Conservation (phyloP, 169 alveolate genomes). For the Babesia ovata region DNA sequence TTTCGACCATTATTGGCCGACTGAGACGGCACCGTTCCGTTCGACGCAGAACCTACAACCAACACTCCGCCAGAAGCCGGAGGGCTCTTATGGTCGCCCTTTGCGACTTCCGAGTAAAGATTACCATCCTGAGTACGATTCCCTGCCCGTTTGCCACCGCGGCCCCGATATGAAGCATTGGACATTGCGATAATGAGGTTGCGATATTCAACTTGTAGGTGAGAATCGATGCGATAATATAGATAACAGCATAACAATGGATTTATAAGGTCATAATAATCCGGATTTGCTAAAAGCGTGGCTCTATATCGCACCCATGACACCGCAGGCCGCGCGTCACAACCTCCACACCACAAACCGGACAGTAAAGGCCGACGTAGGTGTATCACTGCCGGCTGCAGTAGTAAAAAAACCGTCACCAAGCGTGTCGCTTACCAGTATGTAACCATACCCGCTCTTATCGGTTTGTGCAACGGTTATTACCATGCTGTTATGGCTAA, state of each 20-base stretch:
- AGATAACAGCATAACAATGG: not conserved
- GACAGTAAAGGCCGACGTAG: not conserved
- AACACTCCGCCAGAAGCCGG: not conserved
- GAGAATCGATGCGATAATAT: not conserved
- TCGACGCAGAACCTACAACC: not conserved
- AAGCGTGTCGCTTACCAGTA: too few relatives aligned
- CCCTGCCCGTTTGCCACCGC: slow-evolving; percentile 26
- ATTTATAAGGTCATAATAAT: not conserved
- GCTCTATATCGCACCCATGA: not conserved
- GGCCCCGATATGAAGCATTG: slow-evolving; percentile 35
- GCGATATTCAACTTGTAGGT: slow-evolving; percentile 15
- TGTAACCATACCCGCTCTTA: too few relatives aligned
- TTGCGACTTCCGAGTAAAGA: slow-evolving; percentile 42
- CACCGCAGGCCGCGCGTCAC: slow-evolving; percentile 24
- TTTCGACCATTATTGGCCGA: slow-evolving; percentile 3
- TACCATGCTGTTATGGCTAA: too few relatives aligned
- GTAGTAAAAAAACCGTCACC: too few relatives aligned
- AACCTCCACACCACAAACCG: slow-evolving; percentile 37
- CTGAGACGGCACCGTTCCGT: slow-evolving; percentile 1
- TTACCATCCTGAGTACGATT: slow-evolving; percentile 29
- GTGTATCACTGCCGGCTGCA: too few relatives aligned
- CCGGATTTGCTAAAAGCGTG: not conserved
- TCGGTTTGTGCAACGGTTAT: too few relatives aligned
- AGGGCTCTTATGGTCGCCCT: slow-evolving; percentile 17
- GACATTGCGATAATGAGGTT: slow-evolving; percentile 46